Evolutionary conservation across 441 rosid species (phyloP), one percentile per base, ranked within the genome.

Genomic region (Brassica balearica): DNA sequence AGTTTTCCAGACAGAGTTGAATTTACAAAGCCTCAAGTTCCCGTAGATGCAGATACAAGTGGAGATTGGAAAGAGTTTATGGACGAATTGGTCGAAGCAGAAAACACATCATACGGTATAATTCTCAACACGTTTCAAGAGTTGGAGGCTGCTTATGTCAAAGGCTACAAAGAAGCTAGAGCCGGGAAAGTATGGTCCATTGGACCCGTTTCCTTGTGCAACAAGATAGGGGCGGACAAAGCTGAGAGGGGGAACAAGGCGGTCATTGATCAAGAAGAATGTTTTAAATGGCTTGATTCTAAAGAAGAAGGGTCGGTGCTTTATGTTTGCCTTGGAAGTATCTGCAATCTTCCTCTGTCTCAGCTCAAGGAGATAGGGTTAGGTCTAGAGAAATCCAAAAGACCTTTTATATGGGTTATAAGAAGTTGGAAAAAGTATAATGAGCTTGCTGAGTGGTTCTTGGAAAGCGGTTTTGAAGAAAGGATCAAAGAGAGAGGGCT

Each of bases 301-400:
- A 72, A 66, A 59, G 41, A 62, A 66, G 9, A 68, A 4, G 75
- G 82, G 0, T 82, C 85, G 0, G 87, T 86, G 6, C 9, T 83
- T 8, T 83, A 86, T 56, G 85, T 73, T n/a, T 87, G 88, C 36
- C 77, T 88, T 3, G 90, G 92, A 32, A 84, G 87, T 41, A 65
- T 84, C 0, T 71, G 82, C 0, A 80, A 59, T 22, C 43, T 88
- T 23, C 48, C 69, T 4, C 46, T 73, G 8, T 0, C 58, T 69
- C 86, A 85, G 22, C 74, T 83, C 63, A 71, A 41, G 60, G 87
- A 81, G 68, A 76, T 85, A 0, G 86, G 84, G 2, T 5, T 77
- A 38, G 84, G 86, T 7, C 81, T 85, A 0, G 83, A 81, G 58
- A 73, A 82, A 75, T 85, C 86, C 0, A 1, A 59, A 34, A 77